Evolutionary conservation across 176 grass and related monocot species (phyloP).

Genomic region (Zoysia pacifica): DNA sequence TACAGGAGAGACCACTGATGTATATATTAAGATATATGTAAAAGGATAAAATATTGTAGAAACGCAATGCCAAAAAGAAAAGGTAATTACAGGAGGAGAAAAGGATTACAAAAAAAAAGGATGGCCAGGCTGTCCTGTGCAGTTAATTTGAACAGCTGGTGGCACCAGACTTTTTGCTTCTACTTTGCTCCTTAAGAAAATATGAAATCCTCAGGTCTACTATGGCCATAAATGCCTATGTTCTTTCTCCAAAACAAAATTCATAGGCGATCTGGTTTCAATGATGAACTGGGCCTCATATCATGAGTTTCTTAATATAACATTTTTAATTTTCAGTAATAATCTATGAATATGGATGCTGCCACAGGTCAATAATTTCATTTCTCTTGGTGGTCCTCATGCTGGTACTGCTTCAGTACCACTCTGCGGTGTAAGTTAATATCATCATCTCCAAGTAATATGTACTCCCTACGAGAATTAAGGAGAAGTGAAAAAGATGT

Average conservation of each 20-base stretch:
- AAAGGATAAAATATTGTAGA: too few species aligned
- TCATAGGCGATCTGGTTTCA: not conserved
- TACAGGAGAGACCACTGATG: not conserved
- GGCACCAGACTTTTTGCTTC: too few species aligned
- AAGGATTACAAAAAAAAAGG: not conserved
- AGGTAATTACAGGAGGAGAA: too few species aligned
- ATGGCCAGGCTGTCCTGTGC: not conserved
- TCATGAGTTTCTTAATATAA: not conserved
- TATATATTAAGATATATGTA: not conserved
- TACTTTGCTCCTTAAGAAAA: not conserved
- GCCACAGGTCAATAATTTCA: slow-evolving; percentile 87
- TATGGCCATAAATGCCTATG: not conserved
- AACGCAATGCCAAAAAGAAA: too few species aligned
- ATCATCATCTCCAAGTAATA: slow-evolving; percentile 30
- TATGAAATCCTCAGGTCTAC: not conserved
- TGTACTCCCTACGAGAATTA: not conserved
- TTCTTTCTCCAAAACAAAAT: not conserved
- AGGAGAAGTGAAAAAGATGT: too few species aligned
- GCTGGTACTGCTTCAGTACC: slow-evolving; percentile 95
- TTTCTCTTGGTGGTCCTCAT: slow-evolving; percentile 89
- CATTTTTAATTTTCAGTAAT: not conserved
- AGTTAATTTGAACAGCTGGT: slow-evolving; percentile 1
- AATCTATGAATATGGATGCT: slow-evolving; percentile 32
- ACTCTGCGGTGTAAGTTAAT: slow-evolving; percentile 86
- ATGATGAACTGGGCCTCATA: not conserved